phyloP scores from a whole-genome alignment of 352 stramenopile species.

The Phytophthora nicotianae region DNA sequence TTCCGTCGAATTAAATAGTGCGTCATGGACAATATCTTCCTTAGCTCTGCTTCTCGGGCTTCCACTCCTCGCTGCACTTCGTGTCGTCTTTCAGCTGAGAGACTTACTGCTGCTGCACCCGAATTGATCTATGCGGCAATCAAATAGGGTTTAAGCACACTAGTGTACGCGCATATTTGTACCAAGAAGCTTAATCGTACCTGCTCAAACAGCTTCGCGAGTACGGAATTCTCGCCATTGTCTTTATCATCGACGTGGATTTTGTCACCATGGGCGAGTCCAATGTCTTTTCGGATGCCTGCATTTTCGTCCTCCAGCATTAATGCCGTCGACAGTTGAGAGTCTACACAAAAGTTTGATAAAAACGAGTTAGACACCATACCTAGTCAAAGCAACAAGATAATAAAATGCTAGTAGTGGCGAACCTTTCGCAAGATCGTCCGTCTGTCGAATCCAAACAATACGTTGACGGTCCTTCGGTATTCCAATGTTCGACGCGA shows the following conservation, averaged over 20 bases:
- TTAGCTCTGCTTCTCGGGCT: conserved; percentile 80
- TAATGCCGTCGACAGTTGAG: conserved; percentile 70
- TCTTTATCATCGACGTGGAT: conserved; percentile 88
- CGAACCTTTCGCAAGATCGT: conserved; percentile 83
- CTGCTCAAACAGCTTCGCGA: conserved; percentile 84
- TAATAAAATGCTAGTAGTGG: background rate
- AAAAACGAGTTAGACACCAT: background rate
- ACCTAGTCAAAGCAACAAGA: background rate
- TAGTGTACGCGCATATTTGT: background rate
- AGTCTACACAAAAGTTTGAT: conserved; percentile 44
- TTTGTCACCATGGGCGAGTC: conserved; percentile 87
- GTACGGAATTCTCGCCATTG: conserved; percentile 76
- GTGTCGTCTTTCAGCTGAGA: conserved; percentile 83
- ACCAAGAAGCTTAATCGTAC: conserved; percentile 28
- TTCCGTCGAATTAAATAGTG: conserved; percentile 81
- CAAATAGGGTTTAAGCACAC: background rate
- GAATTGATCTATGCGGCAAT: conserved; percentile 72
- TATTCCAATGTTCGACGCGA: conserved; percentile 82
- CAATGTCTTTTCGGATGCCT: conserved; percentile 81
- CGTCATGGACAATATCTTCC: conserved; percentile 84
- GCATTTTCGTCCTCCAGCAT: conserved; percentile 73
- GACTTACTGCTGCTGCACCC: conserved; percentile 77
- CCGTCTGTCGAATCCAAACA: conserved; percentile 88
- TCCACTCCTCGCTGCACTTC: conserved; percentile 89
- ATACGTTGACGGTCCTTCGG: conserved; percentile 84